These are phyloP conservation scores for Globisporangium polare DNA, from an alignment of 352 stramenopile genomes.

Conservation along the genomic window DNA sequence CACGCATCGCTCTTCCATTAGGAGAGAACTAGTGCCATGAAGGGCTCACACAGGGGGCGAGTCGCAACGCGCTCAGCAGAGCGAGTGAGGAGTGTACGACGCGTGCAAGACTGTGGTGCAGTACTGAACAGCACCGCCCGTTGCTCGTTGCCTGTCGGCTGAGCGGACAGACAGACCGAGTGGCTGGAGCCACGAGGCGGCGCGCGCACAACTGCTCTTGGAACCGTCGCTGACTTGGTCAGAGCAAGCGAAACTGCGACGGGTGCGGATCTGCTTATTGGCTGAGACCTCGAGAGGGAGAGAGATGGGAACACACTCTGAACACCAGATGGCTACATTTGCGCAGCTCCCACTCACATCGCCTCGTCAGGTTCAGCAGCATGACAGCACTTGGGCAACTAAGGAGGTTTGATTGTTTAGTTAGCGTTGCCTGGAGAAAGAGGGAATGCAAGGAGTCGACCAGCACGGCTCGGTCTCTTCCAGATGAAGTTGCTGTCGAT, in stretches of 20 bases:
- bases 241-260: not conserved
- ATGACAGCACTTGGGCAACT: too few species aligned
- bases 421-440: too few species aligned
- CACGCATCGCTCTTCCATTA: conserved; percentile 24
- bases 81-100: conserved; percentile 4
- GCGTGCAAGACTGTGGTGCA: conserved; percentile 10
- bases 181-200: conserved; percentile 1
- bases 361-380: too few species aligned
- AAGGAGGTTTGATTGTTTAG: too few species aligned
- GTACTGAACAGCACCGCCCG: not conserved
- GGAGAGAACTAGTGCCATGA: conserved; percentile 18
- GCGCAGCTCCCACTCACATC: too few species aligned
- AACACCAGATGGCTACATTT: too few species aligned
- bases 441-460: too few species aligned
- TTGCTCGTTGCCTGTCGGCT: not conserved
- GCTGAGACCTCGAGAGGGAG: too few species aligned
- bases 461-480: too few species aligned
- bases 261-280: not conserved
- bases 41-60: conserved; percentile 27
- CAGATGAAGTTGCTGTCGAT: too few species aligned
- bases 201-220: not conserved
- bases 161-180: not conserved
- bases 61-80: conserved; percentile 12
- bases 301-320: too few species aligned
- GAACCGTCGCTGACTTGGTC: too few species aligned